Evolutionary conservation across 2,329 filamentous ascomycete genomes (phyloP), one percentile per base, ranked within the genome.

Genomic region (Ampelomyces quisqualis): DNA sequence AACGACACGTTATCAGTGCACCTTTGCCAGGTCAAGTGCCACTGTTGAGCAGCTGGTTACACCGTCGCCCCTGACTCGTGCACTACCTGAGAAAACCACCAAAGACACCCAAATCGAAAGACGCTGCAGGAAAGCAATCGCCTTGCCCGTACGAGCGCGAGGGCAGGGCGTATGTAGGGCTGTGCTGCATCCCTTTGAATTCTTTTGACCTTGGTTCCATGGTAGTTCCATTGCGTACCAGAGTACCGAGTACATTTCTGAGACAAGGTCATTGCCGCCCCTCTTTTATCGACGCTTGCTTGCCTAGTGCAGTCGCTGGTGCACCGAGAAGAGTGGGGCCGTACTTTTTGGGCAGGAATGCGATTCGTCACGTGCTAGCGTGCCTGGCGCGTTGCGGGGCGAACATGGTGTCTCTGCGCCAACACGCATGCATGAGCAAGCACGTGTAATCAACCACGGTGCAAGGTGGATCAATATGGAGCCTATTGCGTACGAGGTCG

Each of bases 21-120:
- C 40, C 44, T 35, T 38, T 29, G n/a, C n/a, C n/a, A n/a, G n/a
- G n/a, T n/a, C n/a, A n/a, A 42, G 57, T 64, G 52, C 45, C 49
- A 64, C 57, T 63, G 58, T 64, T 65, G 61, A 49, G 54, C 43
- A 40, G 40, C 47, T 47, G 29, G n/a, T n/a, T n/a, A n/a, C n/a
- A n/a, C n/a, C n/a, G n/a, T n/a, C n/a, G n/a, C n/a, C n/a, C n/a
- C 34, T 40, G 34, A 41, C 26, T 36, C 28, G 15, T 39, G 38
- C 49, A 31, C 34, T 40, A 41, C 40, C 30, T 30, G 26, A 38
- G 28, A 27, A 38, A 38, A 28, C 9, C 19, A 20, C n/a, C 17
- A 27, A 15, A 32, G 23, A 8, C 6, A 32, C 36, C 26, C 30
- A 33, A 41, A 20, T 31, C 38, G 43, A 43, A 31, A 15, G 14